These are phyloP conservation scores for Angophora floribunda DNA, from an alignment of 345 rosid genomes.

Conservation along the genomic window DNA sequence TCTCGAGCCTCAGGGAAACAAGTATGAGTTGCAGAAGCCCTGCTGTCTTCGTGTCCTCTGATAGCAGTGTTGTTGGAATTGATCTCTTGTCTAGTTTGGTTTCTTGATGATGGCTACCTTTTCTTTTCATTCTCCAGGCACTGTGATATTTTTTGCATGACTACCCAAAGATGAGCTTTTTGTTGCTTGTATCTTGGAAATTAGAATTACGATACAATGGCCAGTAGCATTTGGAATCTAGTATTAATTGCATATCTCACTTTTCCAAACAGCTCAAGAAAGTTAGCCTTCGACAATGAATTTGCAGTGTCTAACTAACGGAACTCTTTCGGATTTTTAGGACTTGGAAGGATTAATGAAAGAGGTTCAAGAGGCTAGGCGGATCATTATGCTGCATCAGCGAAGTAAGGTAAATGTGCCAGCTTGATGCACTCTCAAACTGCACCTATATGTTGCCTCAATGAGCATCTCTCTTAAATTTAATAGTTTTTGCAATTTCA, in stretches of 20 bases:
- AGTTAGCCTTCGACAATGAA: not conserved
- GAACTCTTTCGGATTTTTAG: constrained; percentile 28
- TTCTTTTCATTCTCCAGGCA: not conserved
- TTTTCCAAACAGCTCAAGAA: not conserved
- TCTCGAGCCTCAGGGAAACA: constrained; percentile 79
- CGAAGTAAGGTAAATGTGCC: constrained; percentile 80
- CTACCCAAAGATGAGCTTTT: not conserved
- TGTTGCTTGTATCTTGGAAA: not conserved
- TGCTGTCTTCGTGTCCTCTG: not conserved
- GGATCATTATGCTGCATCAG: constrained; percentile 96
- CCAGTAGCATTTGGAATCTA: not conserved
- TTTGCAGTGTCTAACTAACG: not conserved
- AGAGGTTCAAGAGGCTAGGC: constrained; percentile 98
- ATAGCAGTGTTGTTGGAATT: not conserved
- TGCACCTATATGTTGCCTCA: not conserved
- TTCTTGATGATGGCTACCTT: not conserved
- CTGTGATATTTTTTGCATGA: not conserved
- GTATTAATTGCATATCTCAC: not conserved
- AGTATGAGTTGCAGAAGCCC: not conserved
- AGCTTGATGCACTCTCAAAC: not conserved
- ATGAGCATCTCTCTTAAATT: not conserved
- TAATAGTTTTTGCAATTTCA: not conserved
- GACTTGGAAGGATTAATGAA: constrained; percentile 92
- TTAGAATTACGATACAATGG: not conserved
- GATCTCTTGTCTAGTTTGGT: not conserved